A percentile compares a stretch with the other conserved stretches of the same genome.
phyloP scores from a whole-genome alignment of 2,329 filamentous ascomycete genomes.

The Aspergillus niger region DNA sequence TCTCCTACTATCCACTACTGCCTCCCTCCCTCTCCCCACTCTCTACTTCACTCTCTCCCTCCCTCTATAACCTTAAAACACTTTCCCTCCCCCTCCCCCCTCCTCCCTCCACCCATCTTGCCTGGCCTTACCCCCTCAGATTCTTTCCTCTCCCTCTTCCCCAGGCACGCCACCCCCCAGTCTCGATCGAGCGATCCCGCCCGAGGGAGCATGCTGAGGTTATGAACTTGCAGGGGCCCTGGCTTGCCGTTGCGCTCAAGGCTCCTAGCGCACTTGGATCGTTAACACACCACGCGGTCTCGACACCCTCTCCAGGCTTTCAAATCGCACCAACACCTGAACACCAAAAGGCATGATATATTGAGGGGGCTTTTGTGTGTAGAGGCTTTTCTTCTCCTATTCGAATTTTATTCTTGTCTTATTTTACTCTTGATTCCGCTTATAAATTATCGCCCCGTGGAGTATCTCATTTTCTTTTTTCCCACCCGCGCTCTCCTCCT shows the following conservation, averaged over 20 bases:
- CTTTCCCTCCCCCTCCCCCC: slow-evolving; percentile 3
- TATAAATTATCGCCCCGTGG: slow-evolving; percentile 24
- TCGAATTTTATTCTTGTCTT: slow-evolving; percentile 18
- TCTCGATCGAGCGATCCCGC: slow-evolving; percentile 17
- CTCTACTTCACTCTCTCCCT: slow-evolving; percentile 7
- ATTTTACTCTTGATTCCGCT: slow-evolving; percentile 15
- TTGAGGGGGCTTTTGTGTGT: slow-evolving; percentile 24
- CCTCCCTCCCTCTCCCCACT: background rate
- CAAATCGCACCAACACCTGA: slow-evolving; percentile 23
- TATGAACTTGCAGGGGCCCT: slow-evolving; percentile 42
- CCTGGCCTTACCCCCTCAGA: slow-evolving; percentile 6
- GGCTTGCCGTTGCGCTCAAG: slow-evolving; percentile 44
- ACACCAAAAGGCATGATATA: slow-evolving; percentile 34
- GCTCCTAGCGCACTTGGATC: slow-evolving; percentile 41
- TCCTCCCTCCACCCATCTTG: slow-evolving; percentile 8
- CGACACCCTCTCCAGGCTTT: slow-evolving; percentile 22
- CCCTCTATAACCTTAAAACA: background rate
- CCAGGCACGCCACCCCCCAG: slow-evolving; percentile 14
- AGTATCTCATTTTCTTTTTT: slow-evolving; percentile 21
- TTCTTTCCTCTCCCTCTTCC: background rate
- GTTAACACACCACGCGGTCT: slow-evolving; percentile 26
- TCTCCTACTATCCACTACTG: background rate
- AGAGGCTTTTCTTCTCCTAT: slow-evolving; percentile 20
- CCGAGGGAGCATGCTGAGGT: slow-evolving; percentile 41
- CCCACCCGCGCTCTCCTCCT: slow-evolving; percentile 21